Percentiles rank a stretch among this genome's conserved stretches.
Conservation (phyloP, 108 stramenopile genomes). For the Cyclotella atomus region DNA sequence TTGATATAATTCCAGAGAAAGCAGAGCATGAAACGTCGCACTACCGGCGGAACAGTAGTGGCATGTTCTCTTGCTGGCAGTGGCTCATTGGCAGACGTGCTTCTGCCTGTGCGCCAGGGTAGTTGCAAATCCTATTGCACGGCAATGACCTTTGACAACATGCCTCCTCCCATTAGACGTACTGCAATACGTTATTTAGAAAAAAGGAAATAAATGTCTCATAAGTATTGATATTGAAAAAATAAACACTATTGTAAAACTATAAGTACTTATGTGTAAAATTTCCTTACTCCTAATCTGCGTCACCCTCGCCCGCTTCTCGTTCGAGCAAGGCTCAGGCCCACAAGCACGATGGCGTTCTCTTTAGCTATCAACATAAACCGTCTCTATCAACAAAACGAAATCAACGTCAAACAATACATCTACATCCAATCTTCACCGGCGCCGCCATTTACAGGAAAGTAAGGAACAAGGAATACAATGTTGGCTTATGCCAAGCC, state of each 20-base stretch:
- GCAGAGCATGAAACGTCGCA: not conserved
- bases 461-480: no score
- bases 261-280: no score
- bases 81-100: not conserved
- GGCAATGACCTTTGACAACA: not conserved
- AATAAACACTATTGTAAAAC: no score
- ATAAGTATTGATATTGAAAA: not conserved
- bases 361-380: no score
- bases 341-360: no score
- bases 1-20: not conserved
- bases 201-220: no score
- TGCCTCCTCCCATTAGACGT: no score
- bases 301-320: no score
- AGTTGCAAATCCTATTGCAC: not conserved
- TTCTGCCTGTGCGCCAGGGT: not conserved
- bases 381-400: not conserved
- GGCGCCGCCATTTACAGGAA: not conserved
- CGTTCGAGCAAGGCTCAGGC: no score
- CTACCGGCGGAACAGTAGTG: not conserved
- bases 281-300: no score
- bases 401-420: not conserved
- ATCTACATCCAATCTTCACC: not conserved
- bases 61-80: slow-evolving; percentile 11
- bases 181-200: no score
- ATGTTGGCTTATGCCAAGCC: not conserved